A percentile compares a stretch with the other conserved stretches of the same genome.
Conservation (phyloP, 768 basidiomycete genomes). For the Strobilomyces confusus region DNA sequence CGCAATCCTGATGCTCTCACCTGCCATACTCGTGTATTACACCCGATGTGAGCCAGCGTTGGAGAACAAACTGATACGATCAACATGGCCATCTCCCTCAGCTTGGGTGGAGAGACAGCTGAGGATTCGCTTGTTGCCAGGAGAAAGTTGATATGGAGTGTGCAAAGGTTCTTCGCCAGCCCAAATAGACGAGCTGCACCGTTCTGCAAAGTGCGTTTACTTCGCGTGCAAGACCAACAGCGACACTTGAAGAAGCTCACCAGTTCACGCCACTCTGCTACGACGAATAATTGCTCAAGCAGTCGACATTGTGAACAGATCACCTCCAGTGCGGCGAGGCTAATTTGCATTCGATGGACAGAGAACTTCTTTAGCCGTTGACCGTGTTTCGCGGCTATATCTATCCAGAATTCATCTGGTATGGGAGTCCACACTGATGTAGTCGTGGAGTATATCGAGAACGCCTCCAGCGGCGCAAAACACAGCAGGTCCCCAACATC, state of each 20-base stretch:
- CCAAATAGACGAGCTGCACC: constrained; percentile 34
- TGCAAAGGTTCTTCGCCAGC: constrained; percentile 43
- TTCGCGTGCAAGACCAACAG: background rate
- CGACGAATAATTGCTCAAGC: constrained; percentile 64
- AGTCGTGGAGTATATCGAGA: constrained; percentile 60
- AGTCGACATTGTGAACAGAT: constrained; percentile 52
- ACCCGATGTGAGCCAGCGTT: constrained; percentile 59
- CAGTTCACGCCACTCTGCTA: constrained; percentile 43
- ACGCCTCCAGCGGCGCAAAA: constrained; percentile 47
- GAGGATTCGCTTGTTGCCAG: constrained; percentile 16
- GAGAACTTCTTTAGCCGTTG: constrained; percentile 52
- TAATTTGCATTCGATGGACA: constrained; percentile 60
- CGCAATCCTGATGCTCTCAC: constrained; percentile 32
- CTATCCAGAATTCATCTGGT: constrained; percentile 47
- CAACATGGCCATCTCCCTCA: constrained; percentile 36
- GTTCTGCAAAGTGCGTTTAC: constrained; percentile 11
- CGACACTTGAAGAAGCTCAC: constrained; percentile 31
- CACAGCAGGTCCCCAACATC: constrained; percentile 42
- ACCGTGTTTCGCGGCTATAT: constrained; percentile 49
- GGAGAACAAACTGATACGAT: constrained; percentile 50
- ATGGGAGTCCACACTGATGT: constrained; percentile 37
- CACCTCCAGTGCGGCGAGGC: constrained; percentile 42
- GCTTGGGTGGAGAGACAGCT: constrained; percentile 10
- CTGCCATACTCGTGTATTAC: constrained; percentile 68
- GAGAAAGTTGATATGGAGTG: constrained; percentile 59